These are phyloP conservation scores for Ilex asprella DNA, from an alignment of 257 asterid species.

Conservation along the genomic window DNA sequence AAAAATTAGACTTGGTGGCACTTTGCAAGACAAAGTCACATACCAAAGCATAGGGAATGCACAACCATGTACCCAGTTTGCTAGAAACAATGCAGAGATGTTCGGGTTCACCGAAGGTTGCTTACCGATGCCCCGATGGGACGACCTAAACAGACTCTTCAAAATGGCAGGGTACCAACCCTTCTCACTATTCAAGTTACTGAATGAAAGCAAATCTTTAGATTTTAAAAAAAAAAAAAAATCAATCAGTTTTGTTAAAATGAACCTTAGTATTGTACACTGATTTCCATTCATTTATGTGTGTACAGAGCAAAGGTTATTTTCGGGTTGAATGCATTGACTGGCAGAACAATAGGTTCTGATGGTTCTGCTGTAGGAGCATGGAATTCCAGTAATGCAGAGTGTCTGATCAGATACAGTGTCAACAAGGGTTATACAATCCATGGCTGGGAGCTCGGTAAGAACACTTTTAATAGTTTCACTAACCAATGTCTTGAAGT, in stretches of 20 bases:
- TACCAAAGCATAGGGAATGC: conserved; percentile 42
- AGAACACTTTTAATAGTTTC: conserved; percentile 2
- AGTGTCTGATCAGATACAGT: conserved; percentile 56
- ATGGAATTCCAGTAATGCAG: conserved; percentile 79
- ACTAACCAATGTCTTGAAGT: not conserved
- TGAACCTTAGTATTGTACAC: not conserved
- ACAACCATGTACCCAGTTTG: conserved; percentile 41
- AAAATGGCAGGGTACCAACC: conserved; percentile 47
- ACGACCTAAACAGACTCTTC: conserved; percentile 60
- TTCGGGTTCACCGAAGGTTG: conserved; percentile 74
- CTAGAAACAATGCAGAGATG: conserved; percentile 33
- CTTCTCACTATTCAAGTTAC: not conserved
- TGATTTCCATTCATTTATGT: not conserved
- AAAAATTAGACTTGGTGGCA: conserved; percentile 82
- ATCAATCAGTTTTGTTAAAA: not conserved
- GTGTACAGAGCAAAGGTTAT: conserved; percentile 49
- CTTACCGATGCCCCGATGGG: conserved; percentile 80
- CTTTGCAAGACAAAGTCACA: conserved; percentile 67
- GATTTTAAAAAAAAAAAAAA: not conserved
- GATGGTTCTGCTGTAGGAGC: conserved; percentile 46
- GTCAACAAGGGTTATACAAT: conserved; percentile 38
- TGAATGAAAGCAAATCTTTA: not conserved
- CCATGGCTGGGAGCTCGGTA: conserved; percentile 95
- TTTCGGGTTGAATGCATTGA: conserved; percentile 73
- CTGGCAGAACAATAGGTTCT: conserved; percentile 41